Evolutionary conservation across 495 filamentous ascomycete genomes (phyloP), one percentile per base, ranked within the genome.

Genomic region (Arthonia radiata): DNA sequence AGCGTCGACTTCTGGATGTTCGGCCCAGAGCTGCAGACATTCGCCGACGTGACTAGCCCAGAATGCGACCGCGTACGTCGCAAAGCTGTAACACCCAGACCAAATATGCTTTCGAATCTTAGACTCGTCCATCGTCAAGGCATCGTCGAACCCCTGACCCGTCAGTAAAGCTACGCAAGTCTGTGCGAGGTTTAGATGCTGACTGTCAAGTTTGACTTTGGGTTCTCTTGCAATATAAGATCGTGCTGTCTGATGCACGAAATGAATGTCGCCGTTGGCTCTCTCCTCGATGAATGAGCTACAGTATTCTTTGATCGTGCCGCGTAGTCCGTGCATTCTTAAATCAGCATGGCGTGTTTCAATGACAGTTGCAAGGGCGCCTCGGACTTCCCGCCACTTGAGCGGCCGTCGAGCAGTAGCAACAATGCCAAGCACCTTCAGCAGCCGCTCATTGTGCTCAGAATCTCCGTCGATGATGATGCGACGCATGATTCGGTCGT

Each of bases 371-470:
- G n/a, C n/a, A n/a, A n/a, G 18, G 5, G 51, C 53, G 2, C 48
- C 48, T 33, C 54, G 49, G 5, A 63, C 42, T 31, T 63, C 58
- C 24, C 44, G 38, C 49, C 46, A 53, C 26, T 49, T 53, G 17
- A 63, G 34, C 2, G 53, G 48, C 11, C 56, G 35, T 30, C 44
- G 52, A 5, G 54, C 47, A 21, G 49, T 53, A 4, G 49, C 36
- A 0, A 61, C 34, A 48, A 52, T 56, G 12, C 46, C 44, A 17
- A 62, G 44, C 8, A 61, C 35, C 26, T 38, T 39, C 25, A 29
- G 49, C 49, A 16, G 36, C 36, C 1, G 29, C 11, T 37, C 45
- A 48, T 25, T 52, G 31, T 11, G 23, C n/a, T n/a, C 28, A 2
- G 10, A 0, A 23, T 18, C 24, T 4, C 32, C 24, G 15, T 37